Evolutionary conservation across 2,329 filamentous ascomycete species (phyloP), one percentile per base, ranked within the genome.

Genomic region (Fusarium vanettenii): DNA sequence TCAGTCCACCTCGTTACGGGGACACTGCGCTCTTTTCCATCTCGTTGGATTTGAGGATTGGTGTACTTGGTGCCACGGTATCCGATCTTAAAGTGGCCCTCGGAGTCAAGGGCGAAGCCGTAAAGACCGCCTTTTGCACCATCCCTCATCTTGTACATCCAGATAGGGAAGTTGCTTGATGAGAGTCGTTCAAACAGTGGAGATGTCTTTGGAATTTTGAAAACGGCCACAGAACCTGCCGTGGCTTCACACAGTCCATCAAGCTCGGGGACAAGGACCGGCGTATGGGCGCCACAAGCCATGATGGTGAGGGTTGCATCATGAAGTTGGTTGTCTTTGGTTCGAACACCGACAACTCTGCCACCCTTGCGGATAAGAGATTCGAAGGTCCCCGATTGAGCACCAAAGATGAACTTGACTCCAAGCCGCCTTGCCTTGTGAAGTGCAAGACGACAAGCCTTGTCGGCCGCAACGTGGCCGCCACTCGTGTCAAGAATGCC

Each of bases 161-260:
- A 87, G 0, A 85, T 82, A 0, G 87, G 87, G 56, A 89, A 89
- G 4, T 80, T 83, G 1, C 85, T 80, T 0, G 86, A 82, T 0
- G 81, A 77, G 50, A 86, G 86, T 2, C 81, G 81, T 1, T 83
- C 73, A 78, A 82, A 85, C 0, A 89, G 81, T 7, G 81, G 69
- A 1, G 75, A 69, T 1, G 62, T 64, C 20, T 67, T 68, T 0
- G 88, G 87, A 2, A 89, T 79, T 31, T 84, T 81, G 37, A 89
- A 79, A 13, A 84, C 79, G 1, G 83, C 81, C 4, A 89, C 85
- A 0, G 83, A 84, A 0, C 87, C 87, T 0, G 83, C 85, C 0
- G 87, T 88, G 0, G 87, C 84, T 74, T 89, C 87, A n/a, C 83
- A 82, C 0, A 89, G 75, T 0, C 79, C 78, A 50, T 86, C 83